Evolutionary conservation across 352 stramenopile species (phyloP).

Genomic region (Pythium brachiatum): DNA sequence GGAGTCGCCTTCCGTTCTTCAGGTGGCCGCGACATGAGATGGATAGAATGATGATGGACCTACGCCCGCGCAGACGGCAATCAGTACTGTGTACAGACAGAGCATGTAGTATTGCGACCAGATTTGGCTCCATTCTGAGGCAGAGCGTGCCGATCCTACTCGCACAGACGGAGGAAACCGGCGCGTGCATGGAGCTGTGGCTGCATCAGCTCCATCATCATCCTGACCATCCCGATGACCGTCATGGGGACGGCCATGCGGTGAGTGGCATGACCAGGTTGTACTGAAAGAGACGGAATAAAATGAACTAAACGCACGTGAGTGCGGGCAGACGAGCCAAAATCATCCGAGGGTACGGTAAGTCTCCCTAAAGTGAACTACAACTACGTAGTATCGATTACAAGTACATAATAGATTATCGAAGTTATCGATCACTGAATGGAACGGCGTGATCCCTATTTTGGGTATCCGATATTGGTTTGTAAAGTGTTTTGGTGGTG

Average conservation of each 20-base stretch:
- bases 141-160: neutral
- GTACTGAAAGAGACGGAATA: constrained; percentile 1
- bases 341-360: neutral
- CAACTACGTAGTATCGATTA: neutral
- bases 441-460: too few species aligned
- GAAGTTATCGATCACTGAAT: too few species aligned
- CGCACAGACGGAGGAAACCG: neutral
- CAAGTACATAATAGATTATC: too few species aligned
- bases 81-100: too few species aligned
- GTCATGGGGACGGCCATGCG: neutral
- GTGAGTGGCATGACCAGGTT: neutral
- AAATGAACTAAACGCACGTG: neutral
- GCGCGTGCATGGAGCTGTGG: neutral
- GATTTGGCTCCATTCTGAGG: neutral
- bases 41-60: neutral
- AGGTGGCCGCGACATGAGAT: neutral
- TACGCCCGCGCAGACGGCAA: neutral
- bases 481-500: neutral
- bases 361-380: too few species aligned
- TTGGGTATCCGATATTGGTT: neutral
- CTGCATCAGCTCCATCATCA: neutral
- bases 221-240: neutral
- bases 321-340: neutral
- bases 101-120: neutral
- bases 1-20: neutral